Evolutionary conservation across 176 grass and related monocot species (phyloP), one percentile per base, ranked within the genome.

Genomic region (Triticum dicoccoides): DNA sequence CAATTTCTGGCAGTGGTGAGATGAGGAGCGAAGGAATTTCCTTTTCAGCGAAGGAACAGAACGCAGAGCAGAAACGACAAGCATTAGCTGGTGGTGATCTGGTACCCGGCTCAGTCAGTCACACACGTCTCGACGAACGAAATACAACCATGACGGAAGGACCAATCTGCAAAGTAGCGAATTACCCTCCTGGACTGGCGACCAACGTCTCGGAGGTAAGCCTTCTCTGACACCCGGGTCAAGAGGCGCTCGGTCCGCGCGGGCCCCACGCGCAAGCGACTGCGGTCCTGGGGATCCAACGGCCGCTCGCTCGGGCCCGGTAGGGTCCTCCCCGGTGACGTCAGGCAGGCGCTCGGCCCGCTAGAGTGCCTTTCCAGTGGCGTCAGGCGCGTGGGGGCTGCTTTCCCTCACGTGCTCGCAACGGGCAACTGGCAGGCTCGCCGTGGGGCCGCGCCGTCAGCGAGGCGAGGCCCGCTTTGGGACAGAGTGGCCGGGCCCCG

Each of bases 361-460:
- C 5, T 8, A 0, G 9, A 29, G 15, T 0, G 20, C 29, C 69
- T 59, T 73, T n/a, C 13, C 12, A 2, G 29, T 82, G 88, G 37
- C 12, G 81, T 56, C 80, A 66, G 13, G 65, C 84, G 87, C 73
- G 89, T 70, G 61, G 73, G 87, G 79, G 8, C 2, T 5, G 79
- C 89, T 87, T 89, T 87, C 25, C 65, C 38, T 27, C 89, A 87
- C 74, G 80, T 90, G 88, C 70, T 89, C 54, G 39, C 69, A 49
- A 47, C 68, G 65, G 37, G 39, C 70, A 73, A 73, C 82, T 52
- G n/a, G 68, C 78, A 13, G 73, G 41, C 30, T 42, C 17, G 15
- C 1, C 30, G 62, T 77, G 87, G 58, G 32, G 20, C 70, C 35
- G 0, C 2, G 5, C 4, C 70, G 54, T 73, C 77, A 82, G 72